phyloP scores from a whole-genome alignment of 805 yeast species.

The Metschnikowia lochheadii region DNA sequence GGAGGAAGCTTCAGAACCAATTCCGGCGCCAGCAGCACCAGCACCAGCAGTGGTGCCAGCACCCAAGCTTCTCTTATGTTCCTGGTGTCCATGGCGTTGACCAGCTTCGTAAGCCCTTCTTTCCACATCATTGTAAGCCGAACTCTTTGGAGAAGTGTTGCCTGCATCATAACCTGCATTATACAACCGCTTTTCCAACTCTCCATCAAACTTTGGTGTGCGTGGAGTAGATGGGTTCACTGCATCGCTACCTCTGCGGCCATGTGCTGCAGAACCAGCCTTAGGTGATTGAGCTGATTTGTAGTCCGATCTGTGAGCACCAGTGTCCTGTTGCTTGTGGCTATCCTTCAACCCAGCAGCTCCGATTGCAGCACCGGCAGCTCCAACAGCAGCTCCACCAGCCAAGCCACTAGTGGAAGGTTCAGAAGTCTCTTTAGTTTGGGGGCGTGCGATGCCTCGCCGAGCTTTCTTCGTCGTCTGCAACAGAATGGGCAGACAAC shows the following conservation, averaged over 20 bases:
- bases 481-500: conserved; percentile 15
- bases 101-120: conserved; percentile 3
- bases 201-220: not conserved
- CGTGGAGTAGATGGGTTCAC: not conserved
- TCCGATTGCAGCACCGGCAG: conserved; percentile 9
- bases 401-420: conserved; percentile 3
- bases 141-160: not conserved
- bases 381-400: not conserved
- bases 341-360: conserved; percentile 16
- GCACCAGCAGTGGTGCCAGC: conserved; percentile 4
- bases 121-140: conserved; percentile 1
- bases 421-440: conserved; percentile 4
- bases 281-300: not conserved
- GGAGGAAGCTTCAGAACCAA: not conserved
- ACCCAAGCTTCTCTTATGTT: not conserved
- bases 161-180: conserved; percentile 8
- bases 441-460: conserved; percentile 10
- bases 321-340: not conserved
- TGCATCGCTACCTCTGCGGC: not conserved
- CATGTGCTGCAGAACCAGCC: not conserved
- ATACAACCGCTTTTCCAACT: conserved; percentile 5
- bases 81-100: not conserved
- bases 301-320: too few species aligned
- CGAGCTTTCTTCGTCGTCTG: not conserved
- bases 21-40: not conserved